Conservation (phyloP, 202 grass and related monocot species). For the Carex arenaria region DNA sequence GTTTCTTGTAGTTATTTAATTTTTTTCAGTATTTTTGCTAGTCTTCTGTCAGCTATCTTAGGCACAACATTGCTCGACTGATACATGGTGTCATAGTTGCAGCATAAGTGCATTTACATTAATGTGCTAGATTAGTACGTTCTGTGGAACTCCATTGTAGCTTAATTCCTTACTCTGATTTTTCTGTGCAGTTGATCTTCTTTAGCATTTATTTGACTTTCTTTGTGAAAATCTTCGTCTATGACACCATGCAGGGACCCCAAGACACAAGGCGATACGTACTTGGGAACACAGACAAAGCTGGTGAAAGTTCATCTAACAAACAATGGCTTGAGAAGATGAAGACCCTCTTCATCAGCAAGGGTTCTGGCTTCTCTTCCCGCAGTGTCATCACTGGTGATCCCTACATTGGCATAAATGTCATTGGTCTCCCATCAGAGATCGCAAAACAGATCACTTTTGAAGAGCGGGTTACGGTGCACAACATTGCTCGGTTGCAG, state of each 20-base stretch:
- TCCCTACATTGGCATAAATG: constrained; percentile 73
- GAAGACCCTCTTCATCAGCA: constrained; percentile 80
- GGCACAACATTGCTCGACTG: not conserved
- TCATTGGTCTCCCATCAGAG: constrained; percentile 86
- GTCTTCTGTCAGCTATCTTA: not conserved
- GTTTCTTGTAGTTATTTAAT: not conserved
- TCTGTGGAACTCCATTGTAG: not conserved
- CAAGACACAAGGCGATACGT: constrained; percentile 67
- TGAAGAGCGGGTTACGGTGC: constrained; percentile 78
- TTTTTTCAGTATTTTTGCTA: not conserved
- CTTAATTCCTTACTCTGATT: not conserved
- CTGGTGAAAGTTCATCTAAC: constrained; percentile 34
- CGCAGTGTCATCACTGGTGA: constrained; percentile 89
- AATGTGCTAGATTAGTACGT: not conserved
- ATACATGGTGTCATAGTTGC: not conserved
- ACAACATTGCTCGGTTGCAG: constrained; percentile 66
- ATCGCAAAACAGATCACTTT: constrained; percentile 86
- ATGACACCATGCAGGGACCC: constrained; percentile 46
- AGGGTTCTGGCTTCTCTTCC: constrained; percentile 90
- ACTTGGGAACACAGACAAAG: constrained; percentile 39
- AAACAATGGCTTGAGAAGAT: constrained; percentile 98
- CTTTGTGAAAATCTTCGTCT: not conserved
- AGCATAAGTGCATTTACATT: not conserved
- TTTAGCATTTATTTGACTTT: not conserved
- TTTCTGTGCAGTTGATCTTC: constrained; percentile 1